phyloP scores from a whole-genome alignment of 176 grass and related monocot genomes.

The Echinochloa phyllopogon region DNA sequence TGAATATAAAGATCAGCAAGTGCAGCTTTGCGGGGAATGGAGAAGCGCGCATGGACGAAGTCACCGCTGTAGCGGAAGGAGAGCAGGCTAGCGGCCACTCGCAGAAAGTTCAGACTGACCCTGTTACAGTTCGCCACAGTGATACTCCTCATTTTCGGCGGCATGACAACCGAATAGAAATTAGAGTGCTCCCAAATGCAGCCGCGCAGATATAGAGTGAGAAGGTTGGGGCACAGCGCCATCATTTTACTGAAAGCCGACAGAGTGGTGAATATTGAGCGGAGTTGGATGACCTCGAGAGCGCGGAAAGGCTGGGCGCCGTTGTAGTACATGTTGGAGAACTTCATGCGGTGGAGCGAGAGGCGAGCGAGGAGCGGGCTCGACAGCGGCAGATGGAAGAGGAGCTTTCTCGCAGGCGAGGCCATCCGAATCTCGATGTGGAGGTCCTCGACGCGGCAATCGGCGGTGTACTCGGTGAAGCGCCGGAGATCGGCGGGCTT shows the following conservation, averaged over 20 bases:
- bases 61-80: background rate
- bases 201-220: conserved; percentile 44
- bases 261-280: too few relatives aligned
- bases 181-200: background rate
- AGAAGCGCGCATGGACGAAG: background rate
- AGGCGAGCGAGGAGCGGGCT: conserved; percentile 48
- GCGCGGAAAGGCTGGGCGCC: background rate
- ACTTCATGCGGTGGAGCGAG: conserved; percentile 25
- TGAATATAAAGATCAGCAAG: background rate
- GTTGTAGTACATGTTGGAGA: conserved; percentile 25
- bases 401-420: too few relatives aligned
- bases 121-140: conserved; percentile 47
- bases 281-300: conserved; percentile 51
- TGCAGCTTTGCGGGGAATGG: fast-evolving
- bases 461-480: conserved; percentile 35
- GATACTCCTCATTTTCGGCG: conserved; percentile 38
- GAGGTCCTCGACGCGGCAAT: conserved; percentile 54
- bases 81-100: conserved; percentile 18
- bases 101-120: conserved; percentile 11
- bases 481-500: conserved; percentile 23
- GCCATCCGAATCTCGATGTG: too few relatives aligned
- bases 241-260: conserved; percentile 39
- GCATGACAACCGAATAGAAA: background rate
- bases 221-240: conserved; percentile 50
- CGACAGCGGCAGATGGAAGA: too few relatives aligned